These are phyloP conservation scores for Podaxis sp. DNA, from an alignment of 768 basidiomycete genomes.

Conservation along the genomic window DNA sequence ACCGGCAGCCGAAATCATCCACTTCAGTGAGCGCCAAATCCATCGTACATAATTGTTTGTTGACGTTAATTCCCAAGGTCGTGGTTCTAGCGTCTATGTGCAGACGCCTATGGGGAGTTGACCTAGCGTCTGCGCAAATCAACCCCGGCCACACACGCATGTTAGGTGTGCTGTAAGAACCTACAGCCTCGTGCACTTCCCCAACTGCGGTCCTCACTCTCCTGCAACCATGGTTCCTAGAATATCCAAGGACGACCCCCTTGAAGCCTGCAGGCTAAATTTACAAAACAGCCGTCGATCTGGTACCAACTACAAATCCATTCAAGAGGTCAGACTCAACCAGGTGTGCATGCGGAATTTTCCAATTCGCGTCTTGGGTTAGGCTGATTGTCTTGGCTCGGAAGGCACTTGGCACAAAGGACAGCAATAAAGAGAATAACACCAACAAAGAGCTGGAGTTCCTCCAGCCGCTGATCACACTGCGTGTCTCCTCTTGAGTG, in stretches of 20 bases:
- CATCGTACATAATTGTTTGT: too few species aligned
- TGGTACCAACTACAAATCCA: constrained; percentile 4
- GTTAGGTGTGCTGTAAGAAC: not conserved
- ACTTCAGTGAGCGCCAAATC: too few species aligned
- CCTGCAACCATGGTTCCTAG: constrained; percentile 16
- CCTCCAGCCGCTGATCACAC: not conserved
- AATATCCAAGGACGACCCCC: not conserved
- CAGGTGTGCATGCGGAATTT: not conserved
- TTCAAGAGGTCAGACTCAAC: not conserved
- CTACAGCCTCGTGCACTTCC: not conserved
- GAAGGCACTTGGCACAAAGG: not conserved
- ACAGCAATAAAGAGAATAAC: not conserved
- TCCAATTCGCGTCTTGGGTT: not conserved
- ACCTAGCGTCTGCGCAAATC: not conserved
- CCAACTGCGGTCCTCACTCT: not conserved
- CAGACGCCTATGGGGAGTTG: not conserved
- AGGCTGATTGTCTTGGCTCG: not conserved
- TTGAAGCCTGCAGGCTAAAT: not conserved
- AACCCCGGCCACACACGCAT: not conserved
- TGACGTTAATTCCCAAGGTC: too few species aligned
- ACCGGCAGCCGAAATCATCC: too few species aligned
- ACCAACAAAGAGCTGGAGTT: not conserved
- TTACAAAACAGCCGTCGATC: constrained; percentile 6
- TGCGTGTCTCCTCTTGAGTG: not conserved
- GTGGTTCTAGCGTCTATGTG: too few species aligned